phyloP scores from a whole-genome alignment of 305 asterid genomes.

The Fraxinus paxiana region DNA sequence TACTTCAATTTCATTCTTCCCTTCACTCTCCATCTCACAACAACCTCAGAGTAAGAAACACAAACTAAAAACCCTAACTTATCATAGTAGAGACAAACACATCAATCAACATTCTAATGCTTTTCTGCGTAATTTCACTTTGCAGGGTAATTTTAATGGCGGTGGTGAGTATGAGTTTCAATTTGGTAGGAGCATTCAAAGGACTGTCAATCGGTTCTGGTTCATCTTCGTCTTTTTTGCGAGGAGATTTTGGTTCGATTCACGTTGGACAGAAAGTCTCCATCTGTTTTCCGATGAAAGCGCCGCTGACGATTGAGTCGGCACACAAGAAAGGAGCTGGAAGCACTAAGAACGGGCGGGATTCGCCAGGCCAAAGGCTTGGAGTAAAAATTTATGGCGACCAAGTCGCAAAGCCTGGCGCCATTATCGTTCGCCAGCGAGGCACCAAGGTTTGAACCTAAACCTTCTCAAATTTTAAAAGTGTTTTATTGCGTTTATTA shows the following conservation, averaged over 20 bases:
- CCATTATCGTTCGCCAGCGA: slow-evolving; percentile 85
- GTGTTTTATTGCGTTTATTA: not conserved
- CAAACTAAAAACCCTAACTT: not conserved
- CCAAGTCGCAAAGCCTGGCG: slow-evolving; percentile 81
- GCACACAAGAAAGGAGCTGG: slow-evolving; percentile 99
- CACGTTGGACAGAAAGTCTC: slow-evolving; percentile 30
- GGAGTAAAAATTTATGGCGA: slow-evolving; percentile 90
- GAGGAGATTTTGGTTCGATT: slow-evolving; percentile 52
- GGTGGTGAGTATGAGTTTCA: slow-evolving; percentile 49
- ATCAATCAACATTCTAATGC: not conserved
- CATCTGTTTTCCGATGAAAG: slow-evolving; percentile 48
- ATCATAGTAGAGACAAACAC: not conserved
- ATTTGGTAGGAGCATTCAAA: slow-evolving; percentile 56
- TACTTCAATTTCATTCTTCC: not conserved
- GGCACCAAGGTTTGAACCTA: slow-evolving; percentile 69
- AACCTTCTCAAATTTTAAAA: not conserved
- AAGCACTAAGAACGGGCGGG: slow-evolving; percentile 95
- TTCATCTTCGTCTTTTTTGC: slow-evolving; percentile 49
- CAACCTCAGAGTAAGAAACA: slow-evolving; percentile 9
- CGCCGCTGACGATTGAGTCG: slow-evolving; percentile 65
- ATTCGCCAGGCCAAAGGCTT: slow-evolving; percentile 86
- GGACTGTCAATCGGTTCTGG: slow-evolving; percentile 63
- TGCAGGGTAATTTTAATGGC: slow-evolving; percentile 42
- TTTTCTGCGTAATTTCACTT: slow-evolving; percentile 4
- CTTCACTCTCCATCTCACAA: slow-evolving; percentile 8